A percentile compares a stretch with the other conserved stretches of the same genome.
Conservation (phyloP, 306 rosid species). For the Hippophae tibetana region DNA sequence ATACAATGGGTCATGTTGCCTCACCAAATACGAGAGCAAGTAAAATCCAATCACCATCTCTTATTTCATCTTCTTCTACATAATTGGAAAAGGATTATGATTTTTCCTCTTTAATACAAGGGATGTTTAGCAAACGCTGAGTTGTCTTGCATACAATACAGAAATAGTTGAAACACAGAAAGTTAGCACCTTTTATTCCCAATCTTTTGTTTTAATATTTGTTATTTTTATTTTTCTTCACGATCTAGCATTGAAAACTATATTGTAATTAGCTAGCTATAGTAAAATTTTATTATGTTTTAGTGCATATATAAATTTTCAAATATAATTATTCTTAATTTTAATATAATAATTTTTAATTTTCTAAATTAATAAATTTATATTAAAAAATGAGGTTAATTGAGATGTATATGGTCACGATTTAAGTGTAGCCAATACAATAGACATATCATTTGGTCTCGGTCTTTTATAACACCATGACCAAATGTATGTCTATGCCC, state of each 20-base stretch:
- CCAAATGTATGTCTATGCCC: no score
- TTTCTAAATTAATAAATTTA: no score
- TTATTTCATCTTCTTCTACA: slow-evolving; percentile 40
- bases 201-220: slow-evolving; percentile 14
- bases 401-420: no score
- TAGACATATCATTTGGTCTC: no score
- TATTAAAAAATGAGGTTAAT: no score
- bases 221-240: slow-evolving; percentile 16
- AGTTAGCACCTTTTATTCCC: slow-evolving; percentile 18
- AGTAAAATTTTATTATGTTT: no score
- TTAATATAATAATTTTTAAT: no score
- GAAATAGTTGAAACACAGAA: slow-evolving; percentile 44
- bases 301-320: no score
- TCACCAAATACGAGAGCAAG: slow-evolving; percentile 52
- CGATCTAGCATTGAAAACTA: slow-evolving; percentile 51
- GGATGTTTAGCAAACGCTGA: slow-evolving; percentile 69
- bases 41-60: slow-evolving; percentile 50
- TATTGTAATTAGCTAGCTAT: slow-evolving; percentile 21
- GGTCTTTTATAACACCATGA: no score
- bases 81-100: slow-evolving; percentile 64
- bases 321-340: no score
- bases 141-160: slow-evolving; percentile 31
- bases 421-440: no score
- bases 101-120: slow-evolving; percentile 86
- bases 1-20: slow-evolving; percentile 50